Evolutionary conservation across 331 rosid species (phyloP), one percentile per base, ranked within the genome.

Genomic region (Acacia pycnantha): DNA sequence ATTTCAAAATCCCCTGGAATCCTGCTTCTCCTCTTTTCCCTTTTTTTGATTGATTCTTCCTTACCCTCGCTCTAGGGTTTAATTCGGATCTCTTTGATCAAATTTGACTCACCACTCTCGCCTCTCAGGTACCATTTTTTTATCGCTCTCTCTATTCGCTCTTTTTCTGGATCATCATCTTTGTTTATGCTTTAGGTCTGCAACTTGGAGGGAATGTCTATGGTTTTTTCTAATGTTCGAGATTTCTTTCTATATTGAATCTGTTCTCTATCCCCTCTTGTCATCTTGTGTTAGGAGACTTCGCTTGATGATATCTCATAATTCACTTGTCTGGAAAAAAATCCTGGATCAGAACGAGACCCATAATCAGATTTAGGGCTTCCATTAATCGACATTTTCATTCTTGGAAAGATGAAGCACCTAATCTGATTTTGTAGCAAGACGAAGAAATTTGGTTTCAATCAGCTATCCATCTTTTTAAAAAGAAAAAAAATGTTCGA

Each of bases 61-160:
- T 22, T 24, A 8, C 37, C 75, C 75, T n/a, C 21, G 27, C 11
- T 46, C 59, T 71, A 71, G 76, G 76, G 76, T 71, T 71, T 71
- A 26, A 35, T 24, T 51, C 40, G 13, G 31, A 13, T 8, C 59
- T 24, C 8, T 46, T 44, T 11, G 15, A 22, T n/a, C 22, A 14
- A 71, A 44, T 22, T n/a, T 22, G 7, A 22, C 40, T 40, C 18
- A 14, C 58, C 76, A 71, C 40, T 46, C 56, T 46, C 76, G 37
- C n/a, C n/a, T 70, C 76, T 46, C 76, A 71, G 76, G 76, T 71
- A 46, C 40, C 37, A 22, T 24, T 21, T 4, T 68, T 21, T 4
- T 0, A 11, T 43, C 53, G 4, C 44, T 70, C 13, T 43, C 24
- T 21, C 21, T 70, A 31, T 43, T 70, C 29, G 53, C 48, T 41